Evolutionary conservation across 352 stramenopile species (phyloP).

Genomic region (Stephanocyclus meneghinianus): DNA sequence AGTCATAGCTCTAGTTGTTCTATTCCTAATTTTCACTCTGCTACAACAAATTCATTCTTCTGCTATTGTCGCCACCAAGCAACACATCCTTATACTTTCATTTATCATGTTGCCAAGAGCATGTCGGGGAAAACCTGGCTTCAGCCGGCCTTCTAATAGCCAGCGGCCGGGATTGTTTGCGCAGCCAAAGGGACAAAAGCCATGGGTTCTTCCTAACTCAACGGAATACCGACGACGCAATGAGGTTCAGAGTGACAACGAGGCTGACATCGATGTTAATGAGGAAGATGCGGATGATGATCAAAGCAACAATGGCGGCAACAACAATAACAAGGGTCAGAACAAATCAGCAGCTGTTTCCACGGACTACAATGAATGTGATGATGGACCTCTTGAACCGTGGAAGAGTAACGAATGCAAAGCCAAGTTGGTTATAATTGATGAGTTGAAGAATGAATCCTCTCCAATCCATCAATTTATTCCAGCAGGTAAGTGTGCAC

Average conservation of each 20-base stretch:
- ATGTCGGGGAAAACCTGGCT: too few species aligned
- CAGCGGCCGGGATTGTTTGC: too few species aligned
- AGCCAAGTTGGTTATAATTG: neutral
- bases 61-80: too few species aligned
- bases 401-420: neutral
- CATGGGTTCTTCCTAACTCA: neutral
- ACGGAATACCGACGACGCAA: neutral
- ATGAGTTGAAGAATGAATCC: neutral
- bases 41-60: too few species aligned
- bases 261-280: neutral
- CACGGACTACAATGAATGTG: neutral
- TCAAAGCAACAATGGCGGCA: neutral
- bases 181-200: too few species aligned
- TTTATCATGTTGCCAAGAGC: too few species aligned
- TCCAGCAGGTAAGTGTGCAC: neutral
- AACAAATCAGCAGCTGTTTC: neutral
- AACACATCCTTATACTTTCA: too few species aligned
- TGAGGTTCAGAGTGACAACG: neutral
- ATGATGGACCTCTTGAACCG: neutral
- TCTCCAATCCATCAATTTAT: slow-evolving; percentile 4
- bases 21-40: too few species aligned
- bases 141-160: too few species aligned
- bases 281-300: neutral
- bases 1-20: too few species aligned
- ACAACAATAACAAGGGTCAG: neutral